Evolutionary conservation across 1,139 yeast genomes (phyloP).

Genomic region (Suhomyces yuchorum): DNA sequence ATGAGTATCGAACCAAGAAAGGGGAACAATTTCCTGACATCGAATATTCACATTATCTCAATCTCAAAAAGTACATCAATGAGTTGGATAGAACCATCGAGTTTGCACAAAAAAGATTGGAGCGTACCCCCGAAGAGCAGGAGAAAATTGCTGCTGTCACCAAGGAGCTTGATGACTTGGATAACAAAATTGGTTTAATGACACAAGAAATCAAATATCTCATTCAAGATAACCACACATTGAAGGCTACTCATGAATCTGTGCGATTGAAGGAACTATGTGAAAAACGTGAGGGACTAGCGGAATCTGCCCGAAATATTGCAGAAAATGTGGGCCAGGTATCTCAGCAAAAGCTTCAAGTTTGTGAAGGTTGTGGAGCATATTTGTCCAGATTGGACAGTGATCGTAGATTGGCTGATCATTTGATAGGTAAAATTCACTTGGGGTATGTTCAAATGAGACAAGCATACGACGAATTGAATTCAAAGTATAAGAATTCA

Average conservation of each 20-base stretch:
- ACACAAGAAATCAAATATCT: conserved; percentile 68
- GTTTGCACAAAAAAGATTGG: conserved; percentile 66
- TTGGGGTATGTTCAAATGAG: conserved; percentile 79
- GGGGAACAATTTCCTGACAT: conserved; percentile 68
- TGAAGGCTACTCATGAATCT: conserved; percentile 53
- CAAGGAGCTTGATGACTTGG: conserved; percentile 66
- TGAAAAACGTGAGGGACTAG: conserved; percentile 49
- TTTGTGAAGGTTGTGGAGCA: conserved; percentile 91
- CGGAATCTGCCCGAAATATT: conserved; percentile 57
- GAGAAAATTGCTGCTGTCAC: conserved; percentile 64
- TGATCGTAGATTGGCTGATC: conserved; percentile 88
- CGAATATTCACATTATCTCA: conserved; percentile 65
- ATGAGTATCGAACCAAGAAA: conserved; percentile 55
- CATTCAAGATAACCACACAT: conserved; percentile 51
- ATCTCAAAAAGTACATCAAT: conserved; percentile 54
- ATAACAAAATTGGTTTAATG: conserved; percentile 66
- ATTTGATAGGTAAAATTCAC: conserved; percentile 87
- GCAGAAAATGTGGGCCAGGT: conserved; percentile 82
- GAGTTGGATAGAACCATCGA: conserved; percentile 72
- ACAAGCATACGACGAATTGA: conserved; percentile 55
- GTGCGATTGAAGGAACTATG: conserved; percentile 47
- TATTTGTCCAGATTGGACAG: conserved; percentile 84
- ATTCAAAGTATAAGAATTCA: conserved; percentile 20
- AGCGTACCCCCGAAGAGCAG: conserved; percentile 78
- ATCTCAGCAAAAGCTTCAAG: conserved; percentile 88